Percentiles rank a stretch among this genome's conserved stretches.
phyloP scores from a whole-genome alignment of 164 flowering plant genomes.

The Warburgia ugandensis region DNA sequence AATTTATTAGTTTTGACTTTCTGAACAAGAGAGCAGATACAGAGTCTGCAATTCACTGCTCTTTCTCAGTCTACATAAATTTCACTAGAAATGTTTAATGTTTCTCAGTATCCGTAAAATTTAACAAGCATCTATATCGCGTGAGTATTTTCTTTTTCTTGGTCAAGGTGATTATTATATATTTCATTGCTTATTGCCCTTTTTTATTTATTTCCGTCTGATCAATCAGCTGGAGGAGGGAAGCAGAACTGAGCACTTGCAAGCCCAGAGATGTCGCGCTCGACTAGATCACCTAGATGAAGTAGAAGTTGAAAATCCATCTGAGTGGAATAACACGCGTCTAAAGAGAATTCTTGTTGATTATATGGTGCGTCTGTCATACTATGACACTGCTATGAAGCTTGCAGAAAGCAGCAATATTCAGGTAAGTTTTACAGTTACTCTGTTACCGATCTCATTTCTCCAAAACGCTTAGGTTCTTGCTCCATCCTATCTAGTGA shows the following conservation, averaged over 20 bases:
- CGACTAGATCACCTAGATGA: conserved; percentile 75
- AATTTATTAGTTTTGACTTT: too few species aligned
- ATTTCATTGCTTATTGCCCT: not conserved
- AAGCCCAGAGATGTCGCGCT: conserved; percentile 79
- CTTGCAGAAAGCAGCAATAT: conserved; percentile 69
- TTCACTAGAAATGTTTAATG: not conserved
- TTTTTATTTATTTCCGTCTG: conserved; percentile 1
- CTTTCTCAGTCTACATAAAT: not conserved
- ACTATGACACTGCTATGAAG: conserved; percentile 70
- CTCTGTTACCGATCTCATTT: too few species aligned
- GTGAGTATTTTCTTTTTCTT: not conserved
- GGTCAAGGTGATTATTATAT: not conserved
- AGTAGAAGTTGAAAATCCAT: conserved; percentile 46
- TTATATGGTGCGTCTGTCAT: conserved; percentile 92
- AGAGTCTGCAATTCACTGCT: too few species aligned
- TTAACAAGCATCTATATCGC: not conserved
- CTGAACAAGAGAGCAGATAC: too few species aligned
- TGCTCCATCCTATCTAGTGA: too few species aligned
- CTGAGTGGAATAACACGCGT: conserved; percentile 63
- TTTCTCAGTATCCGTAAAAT: not conserved
- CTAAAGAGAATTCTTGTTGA: conserved; percentile 85
- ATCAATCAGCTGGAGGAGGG: conserved; percentile 70
- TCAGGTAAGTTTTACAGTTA: conserved; percentile 43
- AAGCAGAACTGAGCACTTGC: conserved; percentile 59
- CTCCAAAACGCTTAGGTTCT: too few species aligned